Conservation (phyloP, 2,329 filamentous ascomycete genomes). For the Bipolaris sorokiniana region DNA sequence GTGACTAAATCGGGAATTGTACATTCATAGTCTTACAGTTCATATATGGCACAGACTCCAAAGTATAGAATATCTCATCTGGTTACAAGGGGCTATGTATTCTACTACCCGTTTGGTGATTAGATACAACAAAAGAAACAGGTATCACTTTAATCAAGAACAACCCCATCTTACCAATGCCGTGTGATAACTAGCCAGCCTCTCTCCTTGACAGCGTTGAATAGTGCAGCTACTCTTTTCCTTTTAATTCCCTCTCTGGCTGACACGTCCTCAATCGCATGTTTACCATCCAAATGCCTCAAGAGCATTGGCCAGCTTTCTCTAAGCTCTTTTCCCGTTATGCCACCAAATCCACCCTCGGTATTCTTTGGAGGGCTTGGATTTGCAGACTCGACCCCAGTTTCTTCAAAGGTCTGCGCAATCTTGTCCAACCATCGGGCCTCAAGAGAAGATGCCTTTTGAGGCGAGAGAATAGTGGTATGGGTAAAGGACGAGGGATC, state of each 20-base stretch:
- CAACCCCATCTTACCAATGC: slow-evolving; percentile 41
- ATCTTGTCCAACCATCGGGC: slow-evolving; percentile 68
- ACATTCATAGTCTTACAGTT: no score
- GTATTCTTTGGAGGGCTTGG: slow-evolving; percentile 31
- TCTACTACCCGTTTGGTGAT: no score
- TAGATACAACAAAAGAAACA: neutral
- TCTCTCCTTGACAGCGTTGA: slow-evolving; percentile 70
- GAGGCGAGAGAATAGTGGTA: slow-evolving; percentile 71
- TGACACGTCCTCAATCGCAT: slow-evolving; percentile 84
- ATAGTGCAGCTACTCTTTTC: slow-evolving; percentile 64
- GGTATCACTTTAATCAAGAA: neutral
- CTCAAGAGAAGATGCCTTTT: slow-evolving; percentile 78
- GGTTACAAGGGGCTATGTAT: no score
- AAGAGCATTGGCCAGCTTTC: slow-evolving; percentile 75
- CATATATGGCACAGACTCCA: no score
- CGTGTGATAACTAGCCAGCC: slow-evolving; percentile 61
- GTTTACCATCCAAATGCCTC: slow-evolving; percentile 86
- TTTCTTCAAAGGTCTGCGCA: slow-evolving; percentile 39
- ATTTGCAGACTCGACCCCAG: slow-evolving; percentile 46
- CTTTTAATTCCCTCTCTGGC: slow-evolving; percentile 86
- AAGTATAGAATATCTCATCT: no score
- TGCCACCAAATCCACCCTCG: slow-evolving; percentile 22
- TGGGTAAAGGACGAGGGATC: slow-evolving; percentile 36
- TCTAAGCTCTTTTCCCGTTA: slow-evolving; percentile 53
- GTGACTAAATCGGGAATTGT: no score